These are phyloP conservation scores for Penicillium sclerotigenum DNA, from an alignment of 2,329 filamentous ascomycete genomes.

Conservation along the genomic window DNA sequence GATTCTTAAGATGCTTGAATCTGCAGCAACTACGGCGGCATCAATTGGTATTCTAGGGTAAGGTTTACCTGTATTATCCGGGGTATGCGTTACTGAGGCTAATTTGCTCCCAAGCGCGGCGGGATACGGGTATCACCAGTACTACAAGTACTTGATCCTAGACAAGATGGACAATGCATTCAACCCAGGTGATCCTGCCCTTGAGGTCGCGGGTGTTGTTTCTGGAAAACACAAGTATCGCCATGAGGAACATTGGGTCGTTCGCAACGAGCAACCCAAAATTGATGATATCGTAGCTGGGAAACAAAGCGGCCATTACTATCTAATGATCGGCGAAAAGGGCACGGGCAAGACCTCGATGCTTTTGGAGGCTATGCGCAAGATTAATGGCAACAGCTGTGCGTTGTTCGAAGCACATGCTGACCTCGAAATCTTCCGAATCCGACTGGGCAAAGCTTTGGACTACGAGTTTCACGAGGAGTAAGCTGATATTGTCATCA, in stretches of 20 bases:
- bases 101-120: slow-evolving; percentile 46
- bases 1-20: slow-evolving; percentile 65
- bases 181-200: slow-evolving; percentile 82
- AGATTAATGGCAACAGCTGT: slow-evolving; percentile 81
- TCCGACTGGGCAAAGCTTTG: slow-evolving; percentile 85
- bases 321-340: slow-evolving; percentile 90
- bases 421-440: slow-evolving; percentile 90
- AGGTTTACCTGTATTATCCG: neutral
- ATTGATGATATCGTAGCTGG: slow-evolving; percentile 84
- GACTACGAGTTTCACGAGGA: slow-evolving; percentile 98
- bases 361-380: slow-evolving; percentile 92
- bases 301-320: slow-evolving; percentile 73
- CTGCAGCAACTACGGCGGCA: slow-evolving; percentile 71
- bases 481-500: slow-evolving; percentile 48
- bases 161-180: slow-evolving; percentile 92
- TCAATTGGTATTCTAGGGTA: slow-evolving; percentile 69
- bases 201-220: slow-evolving; percentile 67
- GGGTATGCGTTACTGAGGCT: slow-evolving; percentile 7
- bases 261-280: slow-evolving; percentile 73
- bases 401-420: slow-evolving; percentile 97
- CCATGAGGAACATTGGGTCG: slow-evolving; percentile 69
- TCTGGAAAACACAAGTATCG: slow-evolving; percentile 38
- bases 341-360: slow-evolving; percentile 96
- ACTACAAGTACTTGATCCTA: slow-evolving; percentile 88
- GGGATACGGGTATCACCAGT: slow-evolving; percentile 73